Percentiles rank a stretch among this genome's conserved stretches.
These are phyloP conservation scores for Sabuloglossum arenarium DNA, from an alignment of 495 filamentous ascomycete genomes.

Conservation along the genomic window DNA sequence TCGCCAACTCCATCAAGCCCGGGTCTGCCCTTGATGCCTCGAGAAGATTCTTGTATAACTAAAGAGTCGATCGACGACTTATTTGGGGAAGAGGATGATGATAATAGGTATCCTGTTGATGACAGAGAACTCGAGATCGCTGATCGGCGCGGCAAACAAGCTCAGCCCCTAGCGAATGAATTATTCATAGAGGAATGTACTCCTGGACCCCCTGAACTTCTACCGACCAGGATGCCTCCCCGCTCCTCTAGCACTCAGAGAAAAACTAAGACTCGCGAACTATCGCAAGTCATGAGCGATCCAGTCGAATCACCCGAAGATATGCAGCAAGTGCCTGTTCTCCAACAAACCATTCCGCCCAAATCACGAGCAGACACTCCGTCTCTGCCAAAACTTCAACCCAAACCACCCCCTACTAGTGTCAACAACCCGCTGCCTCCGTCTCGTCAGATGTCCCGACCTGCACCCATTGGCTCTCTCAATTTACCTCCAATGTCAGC, in stretches of 20 bases:
- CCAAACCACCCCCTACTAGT: neutral
- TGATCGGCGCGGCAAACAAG: neutral
- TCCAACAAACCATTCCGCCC: neutral
- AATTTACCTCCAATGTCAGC: constrained; percentile 27
- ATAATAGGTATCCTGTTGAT: neutral
- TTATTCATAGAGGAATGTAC: constrained; percentile 7
- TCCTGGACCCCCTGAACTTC: constrained; percentile 14
- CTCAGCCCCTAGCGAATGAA: constrained; percentile 4
- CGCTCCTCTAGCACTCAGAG: neutral
- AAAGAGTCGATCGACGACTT: constrained; percentile 46
- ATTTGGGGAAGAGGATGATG: constrained; percentile 21
- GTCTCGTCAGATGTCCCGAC: constrained; percentile 6
- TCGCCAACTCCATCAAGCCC: constrained; percentile 49
- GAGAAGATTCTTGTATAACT: constrained; percentile 62
- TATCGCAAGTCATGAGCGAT: neutral
- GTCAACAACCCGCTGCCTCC: neutral
- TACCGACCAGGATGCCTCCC: constrained; percentile 11
- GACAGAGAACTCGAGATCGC: constrained; percentile 7
- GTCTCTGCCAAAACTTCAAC: neutral
- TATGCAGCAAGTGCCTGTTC: neutral
- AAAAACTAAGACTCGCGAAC: neutral
- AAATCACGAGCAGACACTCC: neutral
- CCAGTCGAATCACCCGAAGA: constrained; percentile 1
- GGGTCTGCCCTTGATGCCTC: constrained; percentile 39
- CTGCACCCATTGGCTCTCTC: constrained; percentile 17